Base-by-base conservation (phyloP, 2,329 filamentous ascomycete genomes). In the Pseudogymnoascus sp. region DNA sequence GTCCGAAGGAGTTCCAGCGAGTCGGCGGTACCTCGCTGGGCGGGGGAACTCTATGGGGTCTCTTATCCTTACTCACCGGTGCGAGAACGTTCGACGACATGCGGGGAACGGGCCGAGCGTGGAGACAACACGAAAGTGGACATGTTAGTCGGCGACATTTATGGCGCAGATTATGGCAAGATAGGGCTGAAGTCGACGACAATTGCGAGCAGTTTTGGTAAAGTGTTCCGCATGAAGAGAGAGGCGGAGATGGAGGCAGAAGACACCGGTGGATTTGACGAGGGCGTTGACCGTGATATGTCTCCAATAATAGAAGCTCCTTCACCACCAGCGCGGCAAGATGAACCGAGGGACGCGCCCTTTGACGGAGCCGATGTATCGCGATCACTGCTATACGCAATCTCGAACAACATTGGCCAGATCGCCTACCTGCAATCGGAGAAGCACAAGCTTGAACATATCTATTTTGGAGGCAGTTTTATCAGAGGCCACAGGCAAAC, bases 381-480 rank as follows among this genome's bases (percentile, higher is more conserved):
- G 23, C 83, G 93, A 33, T 96, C 91, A 55, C 81, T 99, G 16
- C 84, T 99, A 0, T 99, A 96, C 76, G 95, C 95, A 23, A 91
- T 97, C 69, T 93, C 89, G 74, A 97, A 97, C 79, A 97, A 97
- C 76, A 97, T 97, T 67, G 95, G 95, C 14, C 95, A 99, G 78
- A 96, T 99, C 69, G 92, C 95, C 45, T 97, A 95, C 75, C 81
- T 99, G n/a, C 95, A 97, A 73, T 95, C 91, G 5, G 93, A 97
- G 74, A 95, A 96, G 72, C 93, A 99, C 77, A 85, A 88, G 52
- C 81, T 97, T 25, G 89, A 90, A 66, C 87, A 93, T 71, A 97
- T 99, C 65, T 99, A 99, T 79, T 99, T 99, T 75, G 95, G 95
- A 21, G 95, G 95, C 23, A 95, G 90, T 5, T 99, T 97, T 74